phyloP scores from a whole-genome alignment of 2,329 filamentous ascomycete species.

The Ceratocystis diversiconidia region DNA sequence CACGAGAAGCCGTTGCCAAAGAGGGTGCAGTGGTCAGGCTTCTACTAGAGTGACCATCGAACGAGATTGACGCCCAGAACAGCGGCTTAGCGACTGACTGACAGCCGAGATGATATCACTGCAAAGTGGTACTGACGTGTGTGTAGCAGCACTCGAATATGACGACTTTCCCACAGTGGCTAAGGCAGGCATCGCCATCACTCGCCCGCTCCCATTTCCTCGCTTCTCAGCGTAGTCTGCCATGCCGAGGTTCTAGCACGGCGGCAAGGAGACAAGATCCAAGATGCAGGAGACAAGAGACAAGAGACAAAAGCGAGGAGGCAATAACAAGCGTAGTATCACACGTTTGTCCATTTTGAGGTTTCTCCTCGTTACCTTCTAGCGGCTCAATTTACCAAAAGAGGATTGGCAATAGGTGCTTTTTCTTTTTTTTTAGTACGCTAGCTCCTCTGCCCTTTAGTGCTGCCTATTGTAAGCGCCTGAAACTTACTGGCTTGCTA shows the following conservation, averaged over 20 bases:
- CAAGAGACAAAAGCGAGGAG: too few relatives aligned
- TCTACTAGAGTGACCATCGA: conserved; percentile 5
- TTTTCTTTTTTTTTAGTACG: background rate
- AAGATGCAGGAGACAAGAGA: too few relatives aligned
- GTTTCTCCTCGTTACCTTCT: background rate
- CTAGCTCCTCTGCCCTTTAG: background rate
- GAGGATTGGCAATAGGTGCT: background rate
- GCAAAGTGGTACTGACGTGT: background rate
- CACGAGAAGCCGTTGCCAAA: background rate
- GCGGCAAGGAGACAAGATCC: background rate
- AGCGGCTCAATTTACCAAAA: background rate
- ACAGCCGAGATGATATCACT: background rate
- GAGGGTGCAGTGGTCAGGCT: background rate
- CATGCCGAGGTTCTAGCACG: background rate
- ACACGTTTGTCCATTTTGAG: background rate
- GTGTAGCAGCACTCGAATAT: background rate
- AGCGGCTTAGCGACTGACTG: background rate
- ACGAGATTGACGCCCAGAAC: conserved; percentile 12
- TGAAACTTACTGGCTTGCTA: background rate
- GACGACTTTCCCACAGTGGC: background rate
- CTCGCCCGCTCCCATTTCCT: too few relatives aligned
- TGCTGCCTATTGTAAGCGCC: conserved; percentile 3
- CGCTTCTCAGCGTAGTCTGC: too few relatives aligned
- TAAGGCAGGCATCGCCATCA: too few relatives aligned
- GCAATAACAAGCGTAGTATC: conserved; percentile 3